Evolutionary conservation across 192 early-diverging fungal genomes (phyloP).

Genomic region (Coemansia interrupta): DNA sequence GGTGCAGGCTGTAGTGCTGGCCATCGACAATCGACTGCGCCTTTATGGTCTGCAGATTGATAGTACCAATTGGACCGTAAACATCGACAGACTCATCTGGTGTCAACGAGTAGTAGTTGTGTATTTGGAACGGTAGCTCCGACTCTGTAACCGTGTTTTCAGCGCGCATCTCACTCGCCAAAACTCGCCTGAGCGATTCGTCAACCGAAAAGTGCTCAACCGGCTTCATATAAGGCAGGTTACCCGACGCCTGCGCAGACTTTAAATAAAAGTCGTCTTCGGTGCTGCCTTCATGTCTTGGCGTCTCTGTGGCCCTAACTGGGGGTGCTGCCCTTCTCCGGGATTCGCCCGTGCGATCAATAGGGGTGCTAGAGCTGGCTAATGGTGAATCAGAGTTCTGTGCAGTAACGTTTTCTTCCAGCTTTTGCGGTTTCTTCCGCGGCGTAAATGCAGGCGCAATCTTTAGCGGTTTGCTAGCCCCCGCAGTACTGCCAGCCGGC

Average conservation of each 20-base stretch:
- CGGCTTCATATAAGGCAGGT: constrained; percentile 70
- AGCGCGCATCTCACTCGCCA: constrained; percentile 57
- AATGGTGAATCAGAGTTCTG: no score
- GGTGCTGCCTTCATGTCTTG: not conserved
- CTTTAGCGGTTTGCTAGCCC: constrained; percentile 8
- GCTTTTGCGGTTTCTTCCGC: constrained; percentile 15
- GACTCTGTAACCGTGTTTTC: constrained; percentile 51
- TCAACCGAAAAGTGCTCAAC: constrained; percentile 83
- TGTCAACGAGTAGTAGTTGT: constrained; percentile 84
- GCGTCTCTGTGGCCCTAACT: not conserved
- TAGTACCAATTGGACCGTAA: constrained; percentile 57
- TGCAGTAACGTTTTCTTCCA: no score
- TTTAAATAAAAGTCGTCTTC: constrained; percentile 30
- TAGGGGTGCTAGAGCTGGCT: not conserved
- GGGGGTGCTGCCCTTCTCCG: constrained; percentile 7
- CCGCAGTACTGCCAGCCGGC: not conserved
- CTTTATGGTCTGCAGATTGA: constrained; percentile 78
- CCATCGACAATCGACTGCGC: constrained; percentile 82
- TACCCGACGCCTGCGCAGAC: constrained; percentile 39
- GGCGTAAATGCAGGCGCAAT: constrained; percentile 37
- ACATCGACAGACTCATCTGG: constrained; percentile 61
- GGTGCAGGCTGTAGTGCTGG: constrained; percentile 74
- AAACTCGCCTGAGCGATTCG: constrained; percentile 75
- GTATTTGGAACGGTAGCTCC: constrained; percentile 72
- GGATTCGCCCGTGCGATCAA: not conserved